Percentiles rank a stretch among this genome's conserved stretches.
Evolutionary conservation across 192 early-diverging fungal species (phyloP).

Genomic region (Pilobolus umbonatus): DNA sequence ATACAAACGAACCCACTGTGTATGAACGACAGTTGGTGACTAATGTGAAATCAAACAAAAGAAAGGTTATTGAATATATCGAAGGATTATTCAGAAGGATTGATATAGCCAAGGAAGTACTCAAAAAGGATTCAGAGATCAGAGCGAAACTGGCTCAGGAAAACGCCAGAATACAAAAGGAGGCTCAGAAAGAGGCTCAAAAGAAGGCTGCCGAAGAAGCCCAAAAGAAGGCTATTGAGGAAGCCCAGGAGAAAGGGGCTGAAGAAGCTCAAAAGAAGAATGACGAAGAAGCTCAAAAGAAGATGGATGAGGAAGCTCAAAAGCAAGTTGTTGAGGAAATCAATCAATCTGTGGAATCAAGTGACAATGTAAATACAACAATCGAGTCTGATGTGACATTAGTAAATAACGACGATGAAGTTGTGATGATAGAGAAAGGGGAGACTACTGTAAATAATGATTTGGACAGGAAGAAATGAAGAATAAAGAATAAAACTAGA

Average conservation of each 20-base stretch:
- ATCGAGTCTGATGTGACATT: no score
- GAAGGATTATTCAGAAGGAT: not conserved
- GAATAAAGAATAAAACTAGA: no score
- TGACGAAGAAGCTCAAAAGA: slow-evolving; percentile 5
- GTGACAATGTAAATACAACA: no score
- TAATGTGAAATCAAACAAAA: slow-evolving; percentile 1
- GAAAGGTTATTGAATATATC: slow-evolving; percentile 1
- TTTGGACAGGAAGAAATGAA: no score
- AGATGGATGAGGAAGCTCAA: not conserved
- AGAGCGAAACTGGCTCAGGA: slow-evolving; percentile 3
- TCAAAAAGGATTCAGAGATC: not conserved
- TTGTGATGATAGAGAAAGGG: no score
- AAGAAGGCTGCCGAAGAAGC: not conserved
- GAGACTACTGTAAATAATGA: no score
- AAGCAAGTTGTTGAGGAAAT: not conserved
- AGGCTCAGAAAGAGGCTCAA: not conserved
- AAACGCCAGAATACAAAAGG: slow-evolving; percentile 3
- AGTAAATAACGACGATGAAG: no score
- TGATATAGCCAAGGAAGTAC: not conserved
- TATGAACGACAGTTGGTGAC: not conserved
- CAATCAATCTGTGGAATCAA: not conserved
- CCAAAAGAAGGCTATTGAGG: not conserved
- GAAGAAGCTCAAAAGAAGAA: slow-evolving; percentile 11
- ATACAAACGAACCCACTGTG: not conserved
- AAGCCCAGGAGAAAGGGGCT: not conserved